These are phyloP conservation scores for Selenicereus undatus DNA, from an alignment of 148 eudicot genomes.

Conservation along the genomic window DNA sequence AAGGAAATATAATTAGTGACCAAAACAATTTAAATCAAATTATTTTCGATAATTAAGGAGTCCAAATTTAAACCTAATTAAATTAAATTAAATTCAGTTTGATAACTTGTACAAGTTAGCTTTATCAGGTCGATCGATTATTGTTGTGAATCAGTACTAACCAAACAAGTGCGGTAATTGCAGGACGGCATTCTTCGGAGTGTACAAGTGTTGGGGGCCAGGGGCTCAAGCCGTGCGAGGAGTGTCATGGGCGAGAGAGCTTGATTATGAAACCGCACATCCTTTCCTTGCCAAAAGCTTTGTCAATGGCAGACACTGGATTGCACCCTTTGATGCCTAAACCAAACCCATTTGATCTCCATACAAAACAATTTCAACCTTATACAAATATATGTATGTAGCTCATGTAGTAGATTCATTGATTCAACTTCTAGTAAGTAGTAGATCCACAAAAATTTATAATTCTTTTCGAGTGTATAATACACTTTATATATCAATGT, in stretches of 20 bases:
- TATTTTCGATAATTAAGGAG: too few relatives aligned
- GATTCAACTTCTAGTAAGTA: not conserved
- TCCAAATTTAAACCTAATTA: too few relatives aligned
- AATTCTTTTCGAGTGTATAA: not conserved
- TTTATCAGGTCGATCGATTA: too few relatives aligned
- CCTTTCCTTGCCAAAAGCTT: conserved; percentile 87
- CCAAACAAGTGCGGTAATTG: not conserved
- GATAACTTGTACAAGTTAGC: too few relatives aligned
- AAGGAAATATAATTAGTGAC: too few relatives aligned
- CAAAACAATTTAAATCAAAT: too few relatives aligned
- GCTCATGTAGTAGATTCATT: not conserved
- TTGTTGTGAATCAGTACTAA: not conserved
- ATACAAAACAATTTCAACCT: too few relatives aligned
- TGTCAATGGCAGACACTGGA: conserved; percentile 97
- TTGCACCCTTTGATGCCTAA: conserved; percentile 69
- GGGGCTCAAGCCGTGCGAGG: conserved; percentile 78
- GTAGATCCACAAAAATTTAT: not conserved
- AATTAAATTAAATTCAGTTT: too few relatives aligned
- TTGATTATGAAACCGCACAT: conserved; percentile 75
- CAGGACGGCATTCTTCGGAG: conserved; percentile 88
- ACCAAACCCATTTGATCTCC: too few relatives aligned
- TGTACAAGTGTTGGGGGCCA: conserved; percentile 90
- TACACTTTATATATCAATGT: too few relatives aligned
- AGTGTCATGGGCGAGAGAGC: conserved; percentile 72
- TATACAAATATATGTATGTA: too few relatives aligned